phyloP scores from a whole-genome alignment of 202 grass and related monocot genomes.

The Schoenoplectus tabernaemontani region DNA sequence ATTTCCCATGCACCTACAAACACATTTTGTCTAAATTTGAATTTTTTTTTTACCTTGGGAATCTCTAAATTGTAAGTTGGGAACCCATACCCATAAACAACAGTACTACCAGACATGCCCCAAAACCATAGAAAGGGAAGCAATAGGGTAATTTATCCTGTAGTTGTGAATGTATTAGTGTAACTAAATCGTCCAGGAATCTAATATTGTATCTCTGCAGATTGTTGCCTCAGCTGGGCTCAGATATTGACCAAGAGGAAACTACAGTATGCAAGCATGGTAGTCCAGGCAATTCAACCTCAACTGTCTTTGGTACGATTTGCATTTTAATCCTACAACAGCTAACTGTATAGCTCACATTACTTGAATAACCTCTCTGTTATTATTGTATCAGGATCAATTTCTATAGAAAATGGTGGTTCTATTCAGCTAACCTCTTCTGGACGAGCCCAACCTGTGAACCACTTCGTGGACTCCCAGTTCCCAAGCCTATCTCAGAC shows the following conservation, averaged over 20 bases:
- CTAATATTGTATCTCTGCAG: slow-evolving; percentile 30
- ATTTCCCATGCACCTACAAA: too few relatives aligned
- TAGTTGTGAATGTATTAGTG: neutral
- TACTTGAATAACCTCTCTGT: slow-evolving; percentile 8
- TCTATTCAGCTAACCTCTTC: slow-evolving; percentile 44
- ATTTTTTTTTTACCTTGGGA: too few relatives aligned
- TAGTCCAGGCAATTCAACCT: slow-evolving; percentile 54
- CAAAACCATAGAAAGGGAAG: neutral
- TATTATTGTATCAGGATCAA: slow-evolving; percentile 41
- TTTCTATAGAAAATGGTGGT: slow-evolving; percentile 48
- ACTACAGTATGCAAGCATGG: slow-evolving; percentile 38
- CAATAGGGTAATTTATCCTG: neutral
- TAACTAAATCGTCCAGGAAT: neutral
- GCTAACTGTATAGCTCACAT: neutral
- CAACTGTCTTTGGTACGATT: slow-evolving; percentile 52
- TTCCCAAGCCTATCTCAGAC: slow-evolving; percentile 50
- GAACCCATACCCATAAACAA: too few relatives aligned
- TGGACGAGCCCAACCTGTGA: slow-evolving; percentile 33
- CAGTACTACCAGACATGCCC: too few relatives aligned
- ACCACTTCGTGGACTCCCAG: slow-evolving; percentile 47
- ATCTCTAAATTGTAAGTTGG: too few relatives aligned
- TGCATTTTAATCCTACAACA: neutral
- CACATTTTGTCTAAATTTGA: too few relatives aligned
- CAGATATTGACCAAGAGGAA: slow-evolving; percentile 53
- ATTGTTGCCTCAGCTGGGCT: slow-evolving; percentile 43